A percentile compares a stretch with the other conserved stretches of the same genome.
phyloP scores from a whole-genome alignment of 2,329 filamentous ascomycete species.

The Apiospora koreana region DNA sequence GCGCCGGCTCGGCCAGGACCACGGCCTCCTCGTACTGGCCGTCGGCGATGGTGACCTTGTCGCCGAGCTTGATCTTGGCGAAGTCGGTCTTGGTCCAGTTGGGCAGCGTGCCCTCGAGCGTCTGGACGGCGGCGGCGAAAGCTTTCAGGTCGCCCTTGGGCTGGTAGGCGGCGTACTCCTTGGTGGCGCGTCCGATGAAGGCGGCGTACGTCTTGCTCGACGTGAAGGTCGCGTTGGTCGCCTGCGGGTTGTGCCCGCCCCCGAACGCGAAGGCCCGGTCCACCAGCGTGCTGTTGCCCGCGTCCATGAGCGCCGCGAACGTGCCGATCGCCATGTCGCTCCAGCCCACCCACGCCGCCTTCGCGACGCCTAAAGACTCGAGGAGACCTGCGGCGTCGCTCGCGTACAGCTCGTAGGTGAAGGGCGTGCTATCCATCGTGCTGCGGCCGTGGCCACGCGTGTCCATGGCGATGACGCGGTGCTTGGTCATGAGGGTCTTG shows the following conservation, averaged over 20 bases:
- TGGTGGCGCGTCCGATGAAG: constrained; percentile 36
- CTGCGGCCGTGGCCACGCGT: constrained; percentile 43
- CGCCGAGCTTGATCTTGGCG: constrained; percentile 27
- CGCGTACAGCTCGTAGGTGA: constrained; percentile 41
- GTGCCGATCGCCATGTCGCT: constrained; percentile 42
- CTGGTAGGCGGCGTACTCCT: constrained; percentile 38
- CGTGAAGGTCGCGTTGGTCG: constrained; percentile 38
- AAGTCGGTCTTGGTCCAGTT: constrained; percentile 30
- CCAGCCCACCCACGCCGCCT: constrained; percentile 41
- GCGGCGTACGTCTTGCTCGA: constrained; percentile 33
- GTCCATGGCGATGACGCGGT: constrained; percentile 42
- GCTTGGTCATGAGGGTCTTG: constrained; percentile 30
- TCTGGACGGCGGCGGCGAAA: constrained; percentile 39
- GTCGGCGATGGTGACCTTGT: constrained; percentile 31
- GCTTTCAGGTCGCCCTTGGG: constrained; percentile 36
- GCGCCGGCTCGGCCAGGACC: constrained; percentile 36
- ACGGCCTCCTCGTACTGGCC: constrained; percentile 40
- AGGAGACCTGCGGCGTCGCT: constrained; percentile 36
- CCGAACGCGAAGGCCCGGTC: constrained; percentile 43
- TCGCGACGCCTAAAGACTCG: constrained; percentile 27
- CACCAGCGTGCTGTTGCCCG: constrained; percentile 32
- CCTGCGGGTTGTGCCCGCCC: constrained; percentile 29
- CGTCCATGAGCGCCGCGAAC: constrained; percentile 33
- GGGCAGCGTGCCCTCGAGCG: constrained; percentile 38
- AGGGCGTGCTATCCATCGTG: constrained; percentile 35